phyloP scores from a whole-genome alignment of 108 stramenopile genomes.

The Skeletonema tropicum region DNA sequence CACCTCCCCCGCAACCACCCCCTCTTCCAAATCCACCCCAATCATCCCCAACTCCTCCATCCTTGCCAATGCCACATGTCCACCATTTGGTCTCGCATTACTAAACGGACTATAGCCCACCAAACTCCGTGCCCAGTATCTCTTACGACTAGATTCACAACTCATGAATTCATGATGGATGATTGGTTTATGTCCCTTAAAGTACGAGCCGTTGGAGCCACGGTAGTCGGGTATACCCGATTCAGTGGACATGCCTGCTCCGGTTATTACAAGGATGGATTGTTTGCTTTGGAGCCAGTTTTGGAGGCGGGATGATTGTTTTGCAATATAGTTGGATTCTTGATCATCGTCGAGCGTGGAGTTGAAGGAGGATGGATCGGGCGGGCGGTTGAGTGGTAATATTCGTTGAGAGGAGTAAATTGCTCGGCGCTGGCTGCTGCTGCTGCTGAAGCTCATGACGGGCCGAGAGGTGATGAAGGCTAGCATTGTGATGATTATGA shows the following conservation, averaged over 20 bases:
- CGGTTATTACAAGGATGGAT: slow-evolving; percentile 80
- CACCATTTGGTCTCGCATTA: slow-evolving; percentile 72
- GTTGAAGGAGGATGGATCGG: slow-evolving; percentile 39
- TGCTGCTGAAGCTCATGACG: too few relatives aligned
- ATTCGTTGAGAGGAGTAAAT: slow-evolving; percentile 42
- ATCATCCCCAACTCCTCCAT: slow-evolving; percentile 79
- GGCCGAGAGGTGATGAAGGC: neutral
- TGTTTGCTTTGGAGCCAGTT: slow-evolving; percentile 62
- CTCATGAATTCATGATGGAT: slow-evolving; percentile 93
- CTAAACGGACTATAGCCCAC: slow-evolving; percentile 87
- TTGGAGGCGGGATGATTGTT: slow-evolving; percentile 11
- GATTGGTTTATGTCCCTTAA: slow-evolving; percentile 95
- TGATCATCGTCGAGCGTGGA: neutral
- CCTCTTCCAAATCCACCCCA: too few relatives aligned
- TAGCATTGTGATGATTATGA: neutral
- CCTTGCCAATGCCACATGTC: slow-evolving; percentile 84
- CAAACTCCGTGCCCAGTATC: slow-evolving; percentile 97
- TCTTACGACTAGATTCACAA: slow-evolving; percentile 58
- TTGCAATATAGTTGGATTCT: slow-evolving; percentile 6
- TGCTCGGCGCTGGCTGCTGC: neutral
- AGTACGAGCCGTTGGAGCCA: slow-evolving; percentile 93
- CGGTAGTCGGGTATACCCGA: slow-evolving; percentile 98
- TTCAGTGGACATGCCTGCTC: slow-evolving; percentile 96
- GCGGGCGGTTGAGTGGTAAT: slow-evolving; percentile 37
- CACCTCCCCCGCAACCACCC: neutral